Conservation (phyloP, 495 filamentous ascomycete species). For the Daldinia bambusicola region DNA sequence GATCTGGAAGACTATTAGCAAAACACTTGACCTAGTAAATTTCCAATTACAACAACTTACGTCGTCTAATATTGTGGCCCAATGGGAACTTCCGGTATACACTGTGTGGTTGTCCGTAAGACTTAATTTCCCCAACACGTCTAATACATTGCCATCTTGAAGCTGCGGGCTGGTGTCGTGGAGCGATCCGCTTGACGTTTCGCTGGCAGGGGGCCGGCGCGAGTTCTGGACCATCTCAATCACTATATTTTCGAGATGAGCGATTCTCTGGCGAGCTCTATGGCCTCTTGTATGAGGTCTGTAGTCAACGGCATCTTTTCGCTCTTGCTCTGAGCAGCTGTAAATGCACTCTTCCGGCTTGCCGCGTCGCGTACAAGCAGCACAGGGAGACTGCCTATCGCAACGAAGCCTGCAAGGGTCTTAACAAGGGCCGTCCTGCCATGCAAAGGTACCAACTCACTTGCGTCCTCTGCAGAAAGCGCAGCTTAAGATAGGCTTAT, state of each 20-base stretch:
- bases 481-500: slow-evolving; percentile 9
- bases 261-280: not conserved
- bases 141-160: not conserved
- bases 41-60: not conserved
- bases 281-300: slow-evolving; percentile 7
- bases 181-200: not conserved
- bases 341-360: slow-evolving; percentile 10
- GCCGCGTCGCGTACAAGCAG: not conserved
- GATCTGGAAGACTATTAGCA: not conserved
- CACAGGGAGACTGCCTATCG: slow-evolving; percentile 10
- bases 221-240: slow-evolving; percentile 3
- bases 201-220: not conserved
- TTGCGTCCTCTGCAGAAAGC: slow-evolving; percentile 11
- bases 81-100: slow-evolving; percentile 8
- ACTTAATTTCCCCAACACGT: slow-evolving; percentile 8
- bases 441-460: not conserved
- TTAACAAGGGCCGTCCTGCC: not conserved
- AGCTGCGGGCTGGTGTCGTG: not conserved
- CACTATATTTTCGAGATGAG: slow-evolving; percentile 5
- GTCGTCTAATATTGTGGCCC: slow-evolving; percentile 9
- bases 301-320: slow-evolving; percentile 13
- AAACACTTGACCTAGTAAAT: not conserved
- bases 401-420: slow-evolving; percentile 8
- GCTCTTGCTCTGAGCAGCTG: slow-evolving; percentile 11
- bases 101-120: slow-evolving; percentile 4